These are phyloP conservation scores for Lecanicillium sp. DNA, from an alignment of 2,329 filamentous ascomycete genomes.

Conservation along the genomic window DNA sequence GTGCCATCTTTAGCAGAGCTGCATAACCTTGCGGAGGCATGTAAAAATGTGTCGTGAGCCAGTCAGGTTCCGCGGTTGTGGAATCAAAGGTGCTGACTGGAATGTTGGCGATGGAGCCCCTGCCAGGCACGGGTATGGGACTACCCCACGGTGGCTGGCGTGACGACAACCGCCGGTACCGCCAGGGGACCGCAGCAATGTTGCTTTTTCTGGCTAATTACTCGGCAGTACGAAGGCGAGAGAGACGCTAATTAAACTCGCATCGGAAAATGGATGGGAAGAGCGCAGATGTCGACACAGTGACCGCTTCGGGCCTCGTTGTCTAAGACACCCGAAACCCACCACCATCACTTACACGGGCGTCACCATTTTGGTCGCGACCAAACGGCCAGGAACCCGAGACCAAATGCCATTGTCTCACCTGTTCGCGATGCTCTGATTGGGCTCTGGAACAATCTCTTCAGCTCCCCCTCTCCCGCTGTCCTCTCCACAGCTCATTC, in stretches of 20 bases:
- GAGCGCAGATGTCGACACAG: neutral
- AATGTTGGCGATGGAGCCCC: constrained; percentile 9
- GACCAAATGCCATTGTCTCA: constrained; percentile 7
- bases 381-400: constrained; percentile 2
- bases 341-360: constrained; percentile 2
- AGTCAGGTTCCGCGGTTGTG: constrained; percentile 6
- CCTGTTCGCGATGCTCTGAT: too few species aligned
- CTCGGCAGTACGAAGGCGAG: too few species aligned
- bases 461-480: too few species aligned
- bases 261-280: neutral
- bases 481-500: too few species aligned
- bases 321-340: neutral
- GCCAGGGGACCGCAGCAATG: too few species aligned
- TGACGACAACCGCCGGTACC: neutral
- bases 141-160: neutral
- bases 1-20: neutral
- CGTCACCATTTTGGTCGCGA: neutral
- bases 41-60: constrained; percentile 6
- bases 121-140: constrained; percentile 1
- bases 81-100: constrained; percentile 1
- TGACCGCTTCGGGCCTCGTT: neutral
- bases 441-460: too few species aligned
- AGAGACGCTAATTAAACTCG: too few species aligned
- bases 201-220: too few species aligned
- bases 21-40: constrained; percentile 8